phyloP scores from a whole-genome alignment of 1,139 yeast species.

The Candida mesenterica region DNA sequence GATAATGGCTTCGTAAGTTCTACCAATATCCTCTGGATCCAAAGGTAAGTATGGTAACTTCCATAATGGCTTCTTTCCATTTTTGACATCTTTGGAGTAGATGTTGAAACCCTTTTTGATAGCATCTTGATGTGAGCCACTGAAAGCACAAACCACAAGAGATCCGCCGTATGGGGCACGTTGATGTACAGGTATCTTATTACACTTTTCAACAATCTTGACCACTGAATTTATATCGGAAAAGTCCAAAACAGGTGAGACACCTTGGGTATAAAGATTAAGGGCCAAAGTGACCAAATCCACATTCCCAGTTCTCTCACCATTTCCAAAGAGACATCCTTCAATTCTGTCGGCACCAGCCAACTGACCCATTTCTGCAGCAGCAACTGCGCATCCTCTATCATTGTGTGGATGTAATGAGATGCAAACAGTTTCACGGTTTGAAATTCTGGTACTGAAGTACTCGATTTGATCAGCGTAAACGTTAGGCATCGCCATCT shows the following conservation, averaged over 20 bases:
- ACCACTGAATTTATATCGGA: slow-evolving; percentile 79
- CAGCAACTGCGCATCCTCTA: slow-evolving; percentile 98
- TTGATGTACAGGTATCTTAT: slow-evolving; percentile 89
- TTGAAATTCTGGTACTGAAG: slow-evolving; percentile 71
- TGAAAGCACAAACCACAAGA: slow-evolving; percentile 92
- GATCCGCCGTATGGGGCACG: slow-evolving; percentile 98
- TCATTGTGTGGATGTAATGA: slow-evolving; percentile 96
- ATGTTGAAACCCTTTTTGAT: slow-evolving; percentile 89
- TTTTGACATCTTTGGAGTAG: slow-evolving; percentile 41
- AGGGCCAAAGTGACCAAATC: slow-evolving; percentile 91
- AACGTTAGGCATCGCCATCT: slow-evolving; percentile 88
- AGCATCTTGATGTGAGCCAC: slow-evolving; percentile 98
- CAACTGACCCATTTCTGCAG: slow-evolving; percentile 87
- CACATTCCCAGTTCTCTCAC: slow-evolving; percentile 98
- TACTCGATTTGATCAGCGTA: slow-evolving; percentile 97
- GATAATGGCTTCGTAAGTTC: slow-evolving; percentile 96
- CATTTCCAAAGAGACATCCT: slow-evolving; percentile 96
- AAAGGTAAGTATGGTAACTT: slow-evolving; percentile 90
- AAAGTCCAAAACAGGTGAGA: slow-evolving; percentile 81
- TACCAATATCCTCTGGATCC: slow-evolving; percentile 94
- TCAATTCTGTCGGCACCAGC: slow-evolving; percentile 99
- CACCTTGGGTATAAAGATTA: slow-evolving; percentile 93
- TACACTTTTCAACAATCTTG: slow-evolving; percentile 87
- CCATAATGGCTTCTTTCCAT: slow-evolving; percentile 55
- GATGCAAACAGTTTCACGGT: slow-evolving; percentile 82